These are phyloP conservation scores for Xylaria sp. DNA, from an alignment of 2,329 filamentous ascomycete genomes.

Conservation along the genomic window DNA sequence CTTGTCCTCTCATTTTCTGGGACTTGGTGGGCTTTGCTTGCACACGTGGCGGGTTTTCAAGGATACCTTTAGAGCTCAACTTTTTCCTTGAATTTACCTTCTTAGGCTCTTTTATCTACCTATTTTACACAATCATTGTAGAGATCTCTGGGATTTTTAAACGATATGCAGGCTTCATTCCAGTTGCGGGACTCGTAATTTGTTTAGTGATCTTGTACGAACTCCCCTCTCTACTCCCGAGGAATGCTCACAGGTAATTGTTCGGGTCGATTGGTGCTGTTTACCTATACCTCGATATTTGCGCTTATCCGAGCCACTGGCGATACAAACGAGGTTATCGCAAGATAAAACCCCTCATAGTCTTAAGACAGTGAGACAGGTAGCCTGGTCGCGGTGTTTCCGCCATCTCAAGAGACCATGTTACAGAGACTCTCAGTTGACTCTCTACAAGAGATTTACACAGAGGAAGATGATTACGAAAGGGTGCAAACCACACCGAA, in stretches of 20 bases:
- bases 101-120: background rate
- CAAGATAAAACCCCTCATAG: conserved; percentile 15
- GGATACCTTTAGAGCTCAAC: conserved; percentile 6
- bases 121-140: background rate
- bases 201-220: conserved; percentile 1
- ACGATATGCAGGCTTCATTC: too few species aligned
- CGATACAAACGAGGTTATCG: conserved; percentile 15
- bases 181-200: background rate
- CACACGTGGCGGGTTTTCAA: background rate
- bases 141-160: background rate
- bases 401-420: background rate
- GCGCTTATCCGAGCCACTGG: background rate
- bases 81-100: conserved; percentile 4
- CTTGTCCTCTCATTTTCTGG: conserved; percentile 6
- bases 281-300: background rate
- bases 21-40: background rate
- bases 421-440: conserved; percentile 14
- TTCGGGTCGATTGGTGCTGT: background rate
- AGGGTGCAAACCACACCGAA: background rate
- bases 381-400: conserved; percentile 7
- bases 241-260: background rate
- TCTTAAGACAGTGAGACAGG: conserved; percentile 19
- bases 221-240: background rate
- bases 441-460: conserved; percentile 5
- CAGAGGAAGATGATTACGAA: background rate